phyloP scores from a whole-genome alignment of 108 stramenopile genomes.

The Craspedostauros australis region DNA sequence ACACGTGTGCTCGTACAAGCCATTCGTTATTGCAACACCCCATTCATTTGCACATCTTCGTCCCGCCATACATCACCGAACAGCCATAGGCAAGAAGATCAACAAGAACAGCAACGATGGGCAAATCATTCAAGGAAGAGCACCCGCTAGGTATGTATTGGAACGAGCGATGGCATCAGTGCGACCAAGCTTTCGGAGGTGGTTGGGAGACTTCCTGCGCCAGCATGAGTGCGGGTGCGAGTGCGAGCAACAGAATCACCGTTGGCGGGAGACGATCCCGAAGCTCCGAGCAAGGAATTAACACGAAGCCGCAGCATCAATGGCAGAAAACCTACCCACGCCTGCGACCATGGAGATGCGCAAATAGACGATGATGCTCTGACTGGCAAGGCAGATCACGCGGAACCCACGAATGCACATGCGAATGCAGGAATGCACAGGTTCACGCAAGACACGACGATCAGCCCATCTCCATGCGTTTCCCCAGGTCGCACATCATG shows the following conservation, averaged over 20 bases:
- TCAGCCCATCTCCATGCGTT: too few species aligned
- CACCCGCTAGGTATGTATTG: conserved; percentile 72
- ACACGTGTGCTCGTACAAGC: too few species aligned
- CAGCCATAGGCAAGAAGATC: too few species aligned
- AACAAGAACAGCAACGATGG: conserved; percentile 40
- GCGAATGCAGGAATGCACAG: background rate
- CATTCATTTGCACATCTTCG: too few species aligned
- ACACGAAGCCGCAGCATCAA: too few species aligned
- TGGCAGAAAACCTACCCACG: background rate
- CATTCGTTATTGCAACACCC: too few species aligned
- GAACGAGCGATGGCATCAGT: background rate
- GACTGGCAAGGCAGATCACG: background rate
- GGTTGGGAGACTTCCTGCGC: too few species aligned
- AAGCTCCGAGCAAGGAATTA: too few species aligned
- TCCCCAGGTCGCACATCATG: too few species aligned
- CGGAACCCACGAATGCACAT: background rate
- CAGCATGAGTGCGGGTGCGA: background rate
- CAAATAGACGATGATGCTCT: background rate
- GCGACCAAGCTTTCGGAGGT: too few species aligned
- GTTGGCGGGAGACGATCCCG: background rate
- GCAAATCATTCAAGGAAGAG: conserved; percentile 86
- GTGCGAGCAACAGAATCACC: background rate
- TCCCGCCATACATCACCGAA: too few species aligned
- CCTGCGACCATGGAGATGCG: background rate
- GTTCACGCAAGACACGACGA: too few species aligned